phyloP scores from a whole-genome alignment of 495 filamentous ascomycete species.

The Tuber aestivum region DNA sequence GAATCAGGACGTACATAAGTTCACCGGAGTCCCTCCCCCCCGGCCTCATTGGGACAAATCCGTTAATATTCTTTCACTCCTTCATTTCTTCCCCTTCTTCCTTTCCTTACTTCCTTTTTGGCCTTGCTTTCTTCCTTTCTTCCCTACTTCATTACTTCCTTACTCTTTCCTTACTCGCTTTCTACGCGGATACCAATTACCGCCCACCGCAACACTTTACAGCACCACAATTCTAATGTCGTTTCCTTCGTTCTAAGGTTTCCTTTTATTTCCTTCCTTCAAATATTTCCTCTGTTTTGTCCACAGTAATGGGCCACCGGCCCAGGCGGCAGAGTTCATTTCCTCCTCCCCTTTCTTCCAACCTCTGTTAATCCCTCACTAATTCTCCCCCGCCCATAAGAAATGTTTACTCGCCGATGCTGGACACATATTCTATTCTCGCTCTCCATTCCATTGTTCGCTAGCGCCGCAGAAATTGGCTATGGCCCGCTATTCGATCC shows the following conservation, averaged over 20 bases:
- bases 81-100: no score
- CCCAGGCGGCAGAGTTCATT: constrained; percentile 1
- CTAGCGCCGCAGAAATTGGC: constrained; percentile 30
- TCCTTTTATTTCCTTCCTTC: neutral
- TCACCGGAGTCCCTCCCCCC: neutral
- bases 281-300: neutral
- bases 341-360: neutral
- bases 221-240: neutral
- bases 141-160: no score
- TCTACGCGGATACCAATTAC: neutral
- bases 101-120: neutral
- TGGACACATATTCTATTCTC: neutral
- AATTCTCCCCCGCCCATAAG: neutral
- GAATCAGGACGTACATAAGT: neutral
- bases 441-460: neutral
- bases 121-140: no score
- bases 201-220: neutral
- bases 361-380: neutral
- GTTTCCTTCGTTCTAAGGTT: neutral
- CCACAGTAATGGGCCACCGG: neutral
- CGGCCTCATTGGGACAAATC: neutral
- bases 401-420: neutral
- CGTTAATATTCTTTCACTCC: neutral
- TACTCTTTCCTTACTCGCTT: neutral
- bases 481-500: constrained; percentile 36